These are phyloP conservation scores for Aspergillus sp. DNA, from an alignment of 2,329 filamentous ascomycete genomes.

Conservation along the genomic window DNA sequence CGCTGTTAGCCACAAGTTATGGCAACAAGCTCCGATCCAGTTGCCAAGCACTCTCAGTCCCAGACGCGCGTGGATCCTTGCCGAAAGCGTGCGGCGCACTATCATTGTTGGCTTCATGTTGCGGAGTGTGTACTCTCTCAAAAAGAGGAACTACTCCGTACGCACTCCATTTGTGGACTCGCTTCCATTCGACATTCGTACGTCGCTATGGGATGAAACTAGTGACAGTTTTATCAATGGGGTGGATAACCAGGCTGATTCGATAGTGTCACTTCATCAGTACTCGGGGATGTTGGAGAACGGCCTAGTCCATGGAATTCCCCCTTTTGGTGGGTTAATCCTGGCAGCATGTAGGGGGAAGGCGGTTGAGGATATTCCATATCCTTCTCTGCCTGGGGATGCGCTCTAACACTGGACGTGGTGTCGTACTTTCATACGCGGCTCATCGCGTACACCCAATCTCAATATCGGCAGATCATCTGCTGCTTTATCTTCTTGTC, in stretches of 20 bases:
- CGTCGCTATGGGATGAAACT: slow-evolving; percentile 25
- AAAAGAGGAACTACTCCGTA: slow-evolving; percentile 24
- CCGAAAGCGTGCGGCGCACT: slow-evolving; percentile 32
- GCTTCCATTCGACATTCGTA: slow-evolving; percentile 29
- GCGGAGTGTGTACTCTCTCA: slow-evolving; percentile 30
- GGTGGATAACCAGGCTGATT: neutral
- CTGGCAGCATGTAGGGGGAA: slow-evolving; percentile 28
- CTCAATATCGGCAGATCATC: too few species aligned
- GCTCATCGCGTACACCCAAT: too few species aligned
- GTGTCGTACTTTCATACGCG: too few species aligned
- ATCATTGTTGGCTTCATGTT: slow-evolving; percentile 33
- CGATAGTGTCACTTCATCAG: slow-evolving; percentile 28
- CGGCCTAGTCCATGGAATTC: slow-evolving; percentile 19
- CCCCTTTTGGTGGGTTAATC: slow-evolving; percentile 23
- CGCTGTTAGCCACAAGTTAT: slow-evolving; percentile 21
- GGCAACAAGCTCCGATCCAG: slow-evolving; percentile 26
- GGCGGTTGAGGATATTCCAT: slow-evolving; percentile 11
- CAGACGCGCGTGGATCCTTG: slow-evolving; percentile 32
- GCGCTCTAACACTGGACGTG: too few species aligned
- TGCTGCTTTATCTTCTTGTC: too few species aligned
- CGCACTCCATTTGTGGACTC: slow-evolving; percentile 31
- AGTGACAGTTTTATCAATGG: slow-evolving; percentile 11
- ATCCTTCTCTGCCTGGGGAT: slow-evolving; percentile 8
- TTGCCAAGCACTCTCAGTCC: slow-evolving; percentile 23
- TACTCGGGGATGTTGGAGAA: slow-evolving; percentile 25